Evolutionary conservation across 345 rosid species (phyloP).

Genomic region (Citropsis articulata): DNA sequence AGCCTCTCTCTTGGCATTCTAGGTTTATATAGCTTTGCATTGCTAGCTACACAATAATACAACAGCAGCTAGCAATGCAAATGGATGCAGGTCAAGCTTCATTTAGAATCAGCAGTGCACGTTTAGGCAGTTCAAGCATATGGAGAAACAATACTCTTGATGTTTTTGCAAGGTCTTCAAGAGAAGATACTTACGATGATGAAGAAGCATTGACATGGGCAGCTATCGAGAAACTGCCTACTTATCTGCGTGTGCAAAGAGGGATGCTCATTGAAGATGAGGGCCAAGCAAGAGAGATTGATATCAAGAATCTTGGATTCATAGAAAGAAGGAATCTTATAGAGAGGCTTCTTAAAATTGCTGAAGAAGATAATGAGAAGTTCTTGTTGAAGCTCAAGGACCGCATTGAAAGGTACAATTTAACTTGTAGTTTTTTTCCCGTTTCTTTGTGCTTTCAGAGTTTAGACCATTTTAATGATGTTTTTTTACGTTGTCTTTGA

Average conservation of each 20-base stretch:
- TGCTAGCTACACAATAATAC: neutral
- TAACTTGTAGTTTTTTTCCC: too few species aligned
- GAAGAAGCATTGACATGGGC: slow-evolving; percentile 94
- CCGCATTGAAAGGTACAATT: slow-evolving; percentile 61
- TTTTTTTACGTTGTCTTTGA: neutral
- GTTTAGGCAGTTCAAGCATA: slow-evolving; percentile 40
- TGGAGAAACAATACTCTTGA: slow-evolving; percentile 43
- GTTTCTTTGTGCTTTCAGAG: neutral
- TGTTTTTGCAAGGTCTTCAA: slow-evolving; percentile 45
- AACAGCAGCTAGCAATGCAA: neutral
- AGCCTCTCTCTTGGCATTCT: neutral
- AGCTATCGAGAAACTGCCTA: slow-evolving; percentile 84
- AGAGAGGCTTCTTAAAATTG: slow-evolving; percentile 64
- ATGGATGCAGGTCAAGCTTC: slow-evolving; percentile 37
- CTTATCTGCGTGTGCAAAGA: slow-evolving; percentile 60
- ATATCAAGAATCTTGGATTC: slow-evolving; percentile 61
- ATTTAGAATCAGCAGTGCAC: slow-evolving; percentile 31
- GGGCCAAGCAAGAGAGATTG: slow-evolving; percentile 53
- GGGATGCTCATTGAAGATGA: slow-evolving; percentile 59
- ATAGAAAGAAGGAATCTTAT: slow-evolving; percentile 65
- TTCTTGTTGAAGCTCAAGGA: slow-evolving; percentile 75
- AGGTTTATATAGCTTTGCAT: neutral
- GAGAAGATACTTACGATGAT: slow-evolving; percentile 44
- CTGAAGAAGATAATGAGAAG: slow-evolving; percentile 85
- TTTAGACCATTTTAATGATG: neutral